A percentile compares a stretch with the other conserved stretches of the same genome.
phyloP scores from a whole-genome alignment of 2,329 filamentous ascomycete species.

The Venturia asperata region DNA sequence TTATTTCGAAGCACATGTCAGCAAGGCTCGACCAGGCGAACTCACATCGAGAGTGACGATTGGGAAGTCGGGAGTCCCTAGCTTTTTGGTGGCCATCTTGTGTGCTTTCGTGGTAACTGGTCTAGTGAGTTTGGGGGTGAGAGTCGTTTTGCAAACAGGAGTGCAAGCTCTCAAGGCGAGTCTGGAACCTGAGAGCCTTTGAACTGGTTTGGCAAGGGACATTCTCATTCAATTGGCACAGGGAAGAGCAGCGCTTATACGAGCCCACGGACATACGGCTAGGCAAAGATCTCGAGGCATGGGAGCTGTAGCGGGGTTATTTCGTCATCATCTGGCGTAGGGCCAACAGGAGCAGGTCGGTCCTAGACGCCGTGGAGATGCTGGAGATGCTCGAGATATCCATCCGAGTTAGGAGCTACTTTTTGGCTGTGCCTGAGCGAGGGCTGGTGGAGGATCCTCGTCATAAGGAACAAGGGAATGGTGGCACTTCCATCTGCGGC shows the following conservation, averaged over 20 bases:
- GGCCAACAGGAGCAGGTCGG: neutral
- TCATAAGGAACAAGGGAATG: neutral
- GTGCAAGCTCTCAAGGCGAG: neutral
- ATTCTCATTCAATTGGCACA: neutral
- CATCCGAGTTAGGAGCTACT: neutral
- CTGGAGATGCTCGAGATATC: neutral
- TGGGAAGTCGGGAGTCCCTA: constrained; percentile 14
- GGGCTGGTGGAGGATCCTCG: neutral
- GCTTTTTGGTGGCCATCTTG: constrained; percentile 15
- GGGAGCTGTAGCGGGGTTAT: neutral
- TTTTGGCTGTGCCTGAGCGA: neutral
- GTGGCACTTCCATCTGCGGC: neutral
- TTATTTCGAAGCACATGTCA: neutral
- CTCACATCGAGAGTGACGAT: constrained; percentile 17
- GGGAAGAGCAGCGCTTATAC: neutral
- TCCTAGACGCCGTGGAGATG: constrained; percentile 1
- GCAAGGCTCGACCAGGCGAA: neutral
- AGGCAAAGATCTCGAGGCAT: neutral
- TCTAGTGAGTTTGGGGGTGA: neutral
- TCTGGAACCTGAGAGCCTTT: neutral
- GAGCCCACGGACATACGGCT: neutral
- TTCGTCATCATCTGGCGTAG: constrained; percentile 1
- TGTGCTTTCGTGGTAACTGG: neutral
- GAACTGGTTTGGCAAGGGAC: neutral
- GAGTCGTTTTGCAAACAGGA: constrained; percentile 1